These are phyloP conservation scores for Neospermospora avenae DNA, from an alignment of 2,329 filamentous ascomycete genomes.

Conservation along the genomic window DNA sequence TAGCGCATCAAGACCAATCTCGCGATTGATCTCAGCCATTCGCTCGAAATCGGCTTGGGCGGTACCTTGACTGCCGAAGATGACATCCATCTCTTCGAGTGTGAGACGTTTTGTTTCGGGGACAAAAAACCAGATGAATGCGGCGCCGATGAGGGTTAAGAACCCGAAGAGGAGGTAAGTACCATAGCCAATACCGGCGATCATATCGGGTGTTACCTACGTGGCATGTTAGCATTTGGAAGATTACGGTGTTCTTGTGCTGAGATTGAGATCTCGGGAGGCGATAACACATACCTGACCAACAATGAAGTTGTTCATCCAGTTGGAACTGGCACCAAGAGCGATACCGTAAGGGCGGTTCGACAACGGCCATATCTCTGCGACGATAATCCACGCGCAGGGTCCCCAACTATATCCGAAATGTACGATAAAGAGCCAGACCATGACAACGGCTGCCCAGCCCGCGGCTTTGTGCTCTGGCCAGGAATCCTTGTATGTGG, in stretches of 20 bases:
- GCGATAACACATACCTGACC: slow-evolving; percentile 44
- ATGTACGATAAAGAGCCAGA: slow-evolving; percentile 72
- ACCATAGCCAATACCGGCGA: slow-evolving; percentile 61
- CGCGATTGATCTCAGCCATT: slow-evolving; percentile 69
- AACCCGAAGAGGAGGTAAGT: slow-evolving; percentile 70
- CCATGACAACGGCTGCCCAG: slow-evolving; percentile 65
- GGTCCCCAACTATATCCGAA: slow-evolving; percentile 77
- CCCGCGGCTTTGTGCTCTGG: slow-evolving; percentile 54
- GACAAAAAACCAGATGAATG: slow-evolving; percentile 48
- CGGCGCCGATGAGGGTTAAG: slow-evolving; percentile 59
- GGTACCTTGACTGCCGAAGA: slow-evolving; percentile 65
- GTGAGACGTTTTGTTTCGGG: slow-evolving; percentile 52
- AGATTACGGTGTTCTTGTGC: not conserved
- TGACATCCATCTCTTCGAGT: slow-evolving; percentile 58
- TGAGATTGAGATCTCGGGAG: too few species aligned
- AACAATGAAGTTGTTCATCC: slow-evolving; percentile 61
- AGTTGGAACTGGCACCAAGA: slow-evolving; percentile 63
- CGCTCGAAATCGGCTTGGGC: slow-evolving; percentile 65
- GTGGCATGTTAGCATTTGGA: not conserved
- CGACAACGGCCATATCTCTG: slow-evolving; percentile 71
- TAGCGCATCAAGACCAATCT: slow-evolving; percentile 57
- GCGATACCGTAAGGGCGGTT: slow-evolving; percentile 69
- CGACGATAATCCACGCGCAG: slow-evolving; percentile 70
- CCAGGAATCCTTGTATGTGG: slow-evolving; percentile 59
- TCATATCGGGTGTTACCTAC: slow-evolving; percentile 67